phyloP scores from a whole-genome alignment of 331 rosid genomes.

The Malus hybrid region DNA sequence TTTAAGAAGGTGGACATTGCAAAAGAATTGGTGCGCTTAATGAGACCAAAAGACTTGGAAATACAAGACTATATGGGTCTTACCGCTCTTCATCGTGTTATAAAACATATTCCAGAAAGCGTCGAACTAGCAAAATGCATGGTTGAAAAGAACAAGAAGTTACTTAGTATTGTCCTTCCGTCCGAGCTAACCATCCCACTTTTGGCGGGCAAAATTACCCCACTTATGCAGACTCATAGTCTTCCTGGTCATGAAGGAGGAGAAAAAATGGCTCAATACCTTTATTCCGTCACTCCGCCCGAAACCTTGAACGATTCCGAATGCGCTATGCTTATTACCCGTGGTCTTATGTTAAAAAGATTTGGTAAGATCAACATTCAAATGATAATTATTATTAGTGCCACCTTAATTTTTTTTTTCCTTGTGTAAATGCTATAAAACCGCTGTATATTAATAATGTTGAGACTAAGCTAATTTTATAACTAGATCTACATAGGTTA shows the following conservation, averaged over 20 bases:
- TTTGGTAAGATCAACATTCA: background rate
- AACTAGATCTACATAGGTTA: too few relatives aligned
- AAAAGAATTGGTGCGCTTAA: background rate
- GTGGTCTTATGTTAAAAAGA: background rate
- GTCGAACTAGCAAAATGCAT: background rate
- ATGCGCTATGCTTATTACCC: background rate
- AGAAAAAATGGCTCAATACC: background rate
- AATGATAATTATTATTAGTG: too few relatives aligned
- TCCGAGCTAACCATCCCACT: background rate
- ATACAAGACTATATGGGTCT: accelerated
- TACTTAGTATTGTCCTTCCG: background rate
- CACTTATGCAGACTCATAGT: background rate
- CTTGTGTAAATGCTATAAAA: too few relatives aligned
- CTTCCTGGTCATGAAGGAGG: background rate
- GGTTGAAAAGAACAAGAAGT: background rate
- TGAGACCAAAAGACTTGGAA: background rate
- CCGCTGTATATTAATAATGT: too few relatives aligned
- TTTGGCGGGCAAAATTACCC: too few relatives aligned
- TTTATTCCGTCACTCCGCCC: background rate
- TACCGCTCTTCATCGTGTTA: background rate
- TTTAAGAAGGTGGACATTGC: background rate
- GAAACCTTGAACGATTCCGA: background rate
- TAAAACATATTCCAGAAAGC: too few relatives aligned
- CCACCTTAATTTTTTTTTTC: too few relatives aligned
- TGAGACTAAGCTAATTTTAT: too few relatives aligned